phyloP scores from a whole-genome alignment of 805 yeast species.

The Yamadazyma akitaensis region DNA sequence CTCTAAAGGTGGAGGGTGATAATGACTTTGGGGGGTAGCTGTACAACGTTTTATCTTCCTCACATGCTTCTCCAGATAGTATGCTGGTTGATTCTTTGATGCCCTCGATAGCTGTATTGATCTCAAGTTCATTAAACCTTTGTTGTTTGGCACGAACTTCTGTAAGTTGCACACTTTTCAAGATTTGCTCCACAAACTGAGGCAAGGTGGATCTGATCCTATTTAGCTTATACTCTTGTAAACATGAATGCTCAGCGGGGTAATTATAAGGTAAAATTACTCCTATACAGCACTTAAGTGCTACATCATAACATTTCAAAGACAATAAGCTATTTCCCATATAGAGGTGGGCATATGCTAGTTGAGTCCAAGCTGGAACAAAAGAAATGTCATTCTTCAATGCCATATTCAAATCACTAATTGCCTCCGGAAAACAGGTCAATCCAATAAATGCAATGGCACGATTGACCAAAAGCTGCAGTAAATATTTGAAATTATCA shows the following conservation, averaged over 20 bases:
- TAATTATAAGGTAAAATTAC: slow-evolving; percentile 25
- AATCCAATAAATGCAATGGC: slow-evolving; percentile 42
- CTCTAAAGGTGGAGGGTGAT: slow-evolving; percentile 20
- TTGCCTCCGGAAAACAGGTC: slow-evolving; percentile 39
- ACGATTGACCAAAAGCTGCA: slow-evolving; percentile 36
- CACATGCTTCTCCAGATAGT: slow-evolving; percentile 12
- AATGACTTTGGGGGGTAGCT: slow-evolving; percentile 24
- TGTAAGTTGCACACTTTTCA: slow-evolving; percentile 31
- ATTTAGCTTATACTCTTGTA: slow-evolving; percentile 19
- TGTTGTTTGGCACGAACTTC: slow-evolving; percentile 40
- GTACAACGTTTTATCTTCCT: slow-evolving; percentile 25
- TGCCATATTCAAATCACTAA: slow-evolving; percentile 33
- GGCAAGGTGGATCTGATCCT: slow-evolving; percentile 29
- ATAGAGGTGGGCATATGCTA: slow-evolving; percentile 41
- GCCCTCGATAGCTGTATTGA: slow-evolving; percentile 9
- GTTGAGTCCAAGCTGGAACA: slow-evolving; percentile 43
- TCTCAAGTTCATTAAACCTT: slow-evolving; percentile 16
- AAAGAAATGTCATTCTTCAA: slow-evolving; percentile 28
- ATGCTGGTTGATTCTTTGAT: slow-evolving; percentile 1
- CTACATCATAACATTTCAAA: slow-evolving; percentile 30
- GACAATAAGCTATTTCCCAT: slow-evolving; percentile 36
- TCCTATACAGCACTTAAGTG: slow-evolving; percentile 29
- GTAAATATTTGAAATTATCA: slow-evolving; percentile 14
- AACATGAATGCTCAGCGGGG: slow-evolving; percentile 11
- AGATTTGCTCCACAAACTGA: slow-evolving; percentile 35